Evolutionary conservation across 129 eudicot species (phyloP).

Genomic region (Chrysanthemum lavandulifolium): DNA sequence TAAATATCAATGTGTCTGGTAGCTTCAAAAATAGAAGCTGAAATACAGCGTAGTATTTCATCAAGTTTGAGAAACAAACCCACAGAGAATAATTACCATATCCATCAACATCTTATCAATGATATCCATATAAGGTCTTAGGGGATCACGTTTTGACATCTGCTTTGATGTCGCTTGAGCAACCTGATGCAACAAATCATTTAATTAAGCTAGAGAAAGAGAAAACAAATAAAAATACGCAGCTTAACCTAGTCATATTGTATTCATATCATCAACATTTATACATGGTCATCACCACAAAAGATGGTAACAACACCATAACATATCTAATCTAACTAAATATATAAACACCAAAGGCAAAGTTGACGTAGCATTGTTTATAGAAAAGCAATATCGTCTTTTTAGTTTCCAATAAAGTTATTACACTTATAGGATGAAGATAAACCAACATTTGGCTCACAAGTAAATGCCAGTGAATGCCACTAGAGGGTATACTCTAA

Average conservation of each 20-base stretch:
- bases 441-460: too few relatives aligned
- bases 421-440: too few relatives aligned
- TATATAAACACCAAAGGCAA: too few relatives aligned
- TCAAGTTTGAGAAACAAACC: slow-evolving; percentile 3
- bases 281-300: neutral
- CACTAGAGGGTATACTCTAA: too few relatives aligned
- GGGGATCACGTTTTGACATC: slow-evolving; percentile 91
- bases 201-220: slow-evolving; percentile 12
- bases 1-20: slow-evolving; percentile 1
- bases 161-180: slow-evolving; percentile 97
- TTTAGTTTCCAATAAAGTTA: too few relatives aligned
- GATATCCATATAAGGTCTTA: slow-evolving; percentile 85
- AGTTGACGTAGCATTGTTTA: too few relatives aligned
- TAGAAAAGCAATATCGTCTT: too few relatives aligned
- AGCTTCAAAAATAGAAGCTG: neutral
- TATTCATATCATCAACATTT: slow-evolving; percentile 7
- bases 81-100: slow-evolving; percentile 56
- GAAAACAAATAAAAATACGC: slow-evolving; percentile 2
- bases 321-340: neutral
- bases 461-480: too few relatives aligned
- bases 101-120: slow-evolving; percentile 70
- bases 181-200: slow-evolving; percentile 55
- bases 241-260: slow-evolving; percentile 4
- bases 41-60: neutral
- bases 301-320: neutral